These are phyloP conservation scores for Phaffia tasmanica DNA, from an alignment of 768 basidiomycete species.

Conservation along the genomic window DNA sequence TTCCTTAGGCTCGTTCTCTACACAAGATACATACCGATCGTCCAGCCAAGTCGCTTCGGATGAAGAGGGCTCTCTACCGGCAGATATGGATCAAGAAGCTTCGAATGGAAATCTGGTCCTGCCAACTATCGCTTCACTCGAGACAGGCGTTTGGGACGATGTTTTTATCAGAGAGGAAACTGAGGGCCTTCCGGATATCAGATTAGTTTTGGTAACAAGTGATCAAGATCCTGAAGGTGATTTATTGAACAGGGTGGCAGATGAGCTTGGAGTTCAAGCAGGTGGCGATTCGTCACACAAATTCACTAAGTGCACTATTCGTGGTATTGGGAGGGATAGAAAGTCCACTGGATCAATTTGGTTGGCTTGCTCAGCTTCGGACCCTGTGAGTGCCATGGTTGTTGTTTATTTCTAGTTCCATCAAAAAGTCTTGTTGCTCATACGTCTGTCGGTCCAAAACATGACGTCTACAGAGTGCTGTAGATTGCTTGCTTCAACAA, in stretches of 20 bases:
- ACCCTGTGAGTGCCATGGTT: neutral
- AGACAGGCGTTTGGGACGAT: neutral
- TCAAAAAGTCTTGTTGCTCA: too few species aligned
- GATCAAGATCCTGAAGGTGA: neutral
- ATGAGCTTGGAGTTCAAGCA: neutral
- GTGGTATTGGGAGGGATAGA: neutral
- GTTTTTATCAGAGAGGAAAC: neutral
- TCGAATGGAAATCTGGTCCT: constrained; percentile 12
- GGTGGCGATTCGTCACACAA: neutral
- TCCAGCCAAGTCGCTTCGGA: neutral
- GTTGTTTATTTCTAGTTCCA: neutral
- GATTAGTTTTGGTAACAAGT: neutral
- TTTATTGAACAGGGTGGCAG: neutral
- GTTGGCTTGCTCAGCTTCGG: neutral
- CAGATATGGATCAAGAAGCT: neutral
- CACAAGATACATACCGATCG: neutral
- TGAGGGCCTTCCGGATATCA: neutral
- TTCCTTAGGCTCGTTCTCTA: constrained; percentile 5
- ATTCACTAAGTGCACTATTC: neutral
- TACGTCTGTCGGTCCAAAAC: neutral
- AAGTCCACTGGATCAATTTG: neutral
- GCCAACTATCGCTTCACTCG: neutral
- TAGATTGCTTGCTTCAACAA: neutral
- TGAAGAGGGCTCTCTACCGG: neutral
- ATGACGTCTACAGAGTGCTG: neutral